These are phyloP conservation scores for Aurantiochytrium sp. DNA, from an alignment of 108 stramenopile species.

Conservation along the genomic window DNA sequence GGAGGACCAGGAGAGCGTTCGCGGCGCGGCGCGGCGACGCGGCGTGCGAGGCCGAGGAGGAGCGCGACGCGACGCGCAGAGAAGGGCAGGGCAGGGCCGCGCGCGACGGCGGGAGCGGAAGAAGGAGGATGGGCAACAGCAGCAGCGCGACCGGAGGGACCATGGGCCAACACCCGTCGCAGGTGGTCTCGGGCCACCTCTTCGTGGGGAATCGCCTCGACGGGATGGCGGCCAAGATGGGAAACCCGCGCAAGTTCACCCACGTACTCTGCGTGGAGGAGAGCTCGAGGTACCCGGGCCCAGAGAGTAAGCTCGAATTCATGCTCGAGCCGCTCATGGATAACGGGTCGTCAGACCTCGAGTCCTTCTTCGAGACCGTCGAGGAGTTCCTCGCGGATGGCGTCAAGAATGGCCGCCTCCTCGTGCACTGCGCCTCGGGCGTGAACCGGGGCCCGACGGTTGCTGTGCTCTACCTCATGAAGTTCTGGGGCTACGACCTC, in stretches of 20 bases:
- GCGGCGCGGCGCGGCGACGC: no score
- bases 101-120: no score
- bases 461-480: conserved; percentile 6
- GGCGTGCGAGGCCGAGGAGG: no score
- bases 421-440: conserved; percentile 21
- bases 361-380: not conserved
- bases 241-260: conserved; percentile 21
- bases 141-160: not conserved
- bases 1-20: no score
- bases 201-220: not conserved
- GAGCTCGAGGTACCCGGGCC: not conserved
- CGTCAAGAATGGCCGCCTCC: not conserved
- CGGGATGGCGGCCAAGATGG: conserved; percentile 28
- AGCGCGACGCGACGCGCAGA: no score
- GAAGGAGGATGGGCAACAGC: not conserved
- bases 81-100: no score
- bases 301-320: not conserved
- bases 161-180: not conserved
- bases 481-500: not conserved
- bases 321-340: not conserved
- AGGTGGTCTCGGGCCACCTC: not conserved
- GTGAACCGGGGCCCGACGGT: not conserved
- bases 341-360: not conserved
- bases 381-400: not conserved
- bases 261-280: not conserved